These are phyloP conservation scores for Helicocarpus griseus DNA, from an alignment of 2,329 filamentous ascomycete species.

Conservation along the genomic window DNA sequence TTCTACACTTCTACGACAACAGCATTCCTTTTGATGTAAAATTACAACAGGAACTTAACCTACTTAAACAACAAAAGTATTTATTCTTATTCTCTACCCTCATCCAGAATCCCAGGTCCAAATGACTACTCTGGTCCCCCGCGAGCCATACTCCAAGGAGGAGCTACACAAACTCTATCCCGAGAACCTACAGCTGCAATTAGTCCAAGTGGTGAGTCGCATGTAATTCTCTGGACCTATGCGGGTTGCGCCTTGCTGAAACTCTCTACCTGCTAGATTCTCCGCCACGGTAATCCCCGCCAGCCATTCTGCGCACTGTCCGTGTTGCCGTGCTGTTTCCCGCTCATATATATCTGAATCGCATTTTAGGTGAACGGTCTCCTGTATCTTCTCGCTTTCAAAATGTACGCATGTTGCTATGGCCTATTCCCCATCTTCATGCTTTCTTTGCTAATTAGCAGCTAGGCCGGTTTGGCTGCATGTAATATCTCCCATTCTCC, in stretches of 20 bases:
- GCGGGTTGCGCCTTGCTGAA: not conserved
- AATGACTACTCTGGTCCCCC: conserved; percentile 73
- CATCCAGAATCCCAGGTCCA: too few relatives aligned
- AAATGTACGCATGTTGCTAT: conserved; percentile 42
- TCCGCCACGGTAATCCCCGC: conserved; percentile 53
- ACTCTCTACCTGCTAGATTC: conserved; percentile 36
- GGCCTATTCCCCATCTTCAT: not conserved
- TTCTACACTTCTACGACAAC: not conserved
- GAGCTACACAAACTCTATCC: conserved; percentile 81
- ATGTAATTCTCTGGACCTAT: not conserved
- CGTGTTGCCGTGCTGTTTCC: not conserved
- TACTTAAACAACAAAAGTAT: too few relatives aligned
- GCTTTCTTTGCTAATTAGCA: conserved; percentile 13
- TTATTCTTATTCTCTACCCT: not conserved
- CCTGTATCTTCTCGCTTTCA: conserved; percentile 83
- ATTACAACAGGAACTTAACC: too few relatives aligned
- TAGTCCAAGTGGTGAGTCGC: conserved; percentile 71
- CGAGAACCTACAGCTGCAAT: conserved; percentile 64
- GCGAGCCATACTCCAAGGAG: conserved; percentile 65
- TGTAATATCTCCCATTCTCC: conserved; percentile 25
- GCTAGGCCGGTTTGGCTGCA: conserved; percentile 39
- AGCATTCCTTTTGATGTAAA: not conserved
- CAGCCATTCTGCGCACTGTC: not conserved
- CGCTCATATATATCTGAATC: not conserved
- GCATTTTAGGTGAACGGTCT: conserved; percentile 54